Percentiles rank a stretch among this genome's conserved stretches.
phyloP scores from a whole-genome alignment of 2,329 filamentous ascomycete genomes.

The Monilinia fructigena region DNA sequence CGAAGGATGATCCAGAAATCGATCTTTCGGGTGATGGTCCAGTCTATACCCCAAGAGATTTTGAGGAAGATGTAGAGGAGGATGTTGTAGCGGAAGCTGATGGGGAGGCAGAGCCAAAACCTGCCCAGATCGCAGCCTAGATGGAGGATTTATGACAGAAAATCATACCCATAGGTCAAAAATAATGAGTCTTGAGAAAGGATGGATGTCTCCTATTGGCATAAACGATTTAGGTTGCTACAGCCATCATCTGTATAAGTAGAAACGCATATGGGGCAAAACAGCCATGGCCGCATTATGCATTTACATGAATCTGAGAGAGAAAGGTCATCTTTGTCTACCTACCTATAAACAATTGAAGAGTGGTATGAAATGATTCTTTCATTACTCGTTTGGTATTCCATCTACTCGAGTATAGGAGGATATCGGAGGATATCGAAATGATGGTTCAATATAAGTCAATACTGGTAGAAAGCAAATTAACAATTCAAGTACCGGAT shows the following conservation, averaged over 20 bases:
- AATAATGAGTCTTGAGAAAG: slow-evolving; percentile 11
- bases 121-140: slow-evolving; percentile 12
- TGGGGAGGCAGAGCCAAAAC: slow-evolving; percentile 10
- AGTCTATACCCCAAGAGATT: slow-evolving; percentile 35
- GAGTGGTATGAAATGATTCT: neutral
- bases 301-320: slow-evolving; percentile 15
- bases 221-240: slow-evolving; percentile 11
- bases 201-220: slow-evolving; percentile 4
- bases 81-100: slow-evolving; percentile 27
- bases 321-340: slow-evolving; percentile 13
- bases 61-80: slow-evolving; percentile 36
- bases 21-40: slow-evolving; percentile 44
- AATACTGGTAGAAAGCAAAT: slow-evolving; percentile 1
- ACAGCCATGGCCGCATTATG: slow-evolving; percentile 15
- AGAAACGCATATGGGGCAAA: slow-evolving; percentile 19
- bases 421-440: neutral
- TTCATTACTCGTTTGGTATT: neutral
- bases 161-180: slow-evolving; percentile 8
- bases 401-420: too few species aligned
- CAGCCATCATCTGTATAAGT: slow-evolving; percentile 21
- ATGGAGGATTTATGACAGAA: slow-evolving; percentile 5
- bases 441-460: neutral
- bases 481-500: neutral
- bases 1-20: slow-evolving; percentile 65
- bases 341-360: slow-evolving; percentile 4